Evolutionary conservation across 768 basidiomycete genomes (phyloP).

Genomic region (Suillus luteus): DNA sequence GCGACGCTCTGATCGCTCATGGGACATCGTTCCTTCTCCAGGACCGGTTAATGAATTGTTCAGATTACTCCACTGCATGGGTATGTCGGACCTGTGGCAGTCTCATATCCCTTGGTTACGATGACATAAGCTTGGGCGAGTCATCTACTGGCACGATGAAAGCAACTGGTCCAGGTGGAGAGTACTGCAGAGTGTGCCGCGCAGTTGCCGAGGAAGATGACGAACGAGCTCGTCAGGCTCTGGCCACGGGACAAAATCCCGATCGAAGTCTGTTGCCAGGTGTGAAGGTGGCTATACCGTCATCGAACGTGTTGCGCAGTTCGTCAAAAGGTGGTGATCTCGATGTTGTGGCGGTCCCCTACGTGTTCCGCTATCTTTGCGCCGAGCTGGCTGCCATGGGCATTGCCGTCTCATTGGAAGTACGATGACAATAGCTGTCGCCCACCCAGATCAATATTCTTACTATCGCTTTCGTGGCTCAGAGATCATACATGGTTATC

Average conservation of each 20-base stretch:
- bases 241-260: slow-evolving; percentile 56
- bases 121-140: slow-evolving; percentile 78
- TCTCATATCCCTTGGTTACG: slow-evolving; percentile 94
- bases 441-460: not conserved
- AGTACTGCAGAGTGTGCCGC: slow-evolving; percentile 95
- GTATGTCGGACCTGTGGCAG: slow-evolving; percentile 96
- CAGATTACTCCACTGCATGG: slow-evolving; percentile 99
- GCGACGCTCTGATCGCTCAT: slow-evolving; percentile 97
- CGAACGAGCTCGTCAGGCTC: slow-evolving; percentile 56
- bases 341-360: slow-evolving; percentile 95
- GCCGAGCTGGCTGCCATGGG: slow-evolving; percentile 99
- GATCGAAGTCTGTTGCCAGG: slow-evolving; percentile 46
- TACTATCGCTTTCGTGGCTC: slow-evolving; percentile 8
- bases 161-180: slow-evolving; percentile 76
- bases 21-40: slow-evolving; percentile 98
- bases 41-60: slow-evolving; percentile 99
- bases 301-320: slow-evolving; percentile 63
- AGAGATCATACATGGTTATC: slow-evolving; percentile 21
- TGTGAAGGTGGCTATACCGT: slow-evolving; percentile 65
- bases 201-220: slow-evolving; percentile 66
- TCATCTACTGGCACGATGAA: slow-evolving; percentile 51
- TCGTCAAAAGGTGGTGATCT: slow-evolving; percentile 75
- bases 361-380: slow-evolving; percentile 91
- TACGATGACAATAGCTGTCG: slow-evolving; percentile 42
- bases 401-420: slow-evolving; percentile 84